Conservation (phyloP, 371 early-diverging fungal species). For the Choanephora cucurbitarum region DNA sequence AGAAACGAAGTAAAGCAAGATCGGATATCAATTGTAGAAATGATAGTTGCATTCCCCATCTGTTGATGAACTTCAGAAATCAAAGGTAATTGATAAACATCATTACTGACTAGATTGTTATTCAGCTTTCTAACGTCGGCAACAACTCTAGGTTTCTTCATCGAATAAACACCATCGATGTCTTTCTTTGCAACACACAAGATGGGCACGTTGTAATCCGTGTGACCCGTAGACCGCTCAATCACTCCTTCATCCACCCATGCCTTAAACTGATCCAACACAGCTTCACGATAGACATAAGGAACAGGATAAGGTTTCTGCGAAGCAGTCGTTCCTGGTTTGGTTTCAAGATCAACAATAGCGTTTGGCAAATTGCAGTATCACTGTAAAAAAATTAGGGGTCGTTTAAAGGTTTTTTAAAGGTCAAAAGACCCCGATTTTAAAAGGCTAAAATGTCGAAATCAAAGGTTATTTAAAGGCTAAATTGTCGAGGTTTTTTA, state of each 20-base stretch:
- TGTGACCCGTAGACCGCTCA: background rate
- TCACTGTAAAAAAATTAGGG: background rate
- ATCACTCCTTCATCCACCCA: background rate
- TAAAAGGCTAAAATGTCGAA: too few species aligned
- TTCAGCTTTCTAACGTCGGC: conserved; percentile 7
- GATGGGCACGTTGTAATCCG: background rate
- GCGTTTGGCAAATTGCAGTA: background rate
- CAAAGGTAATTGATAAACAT: background rate
- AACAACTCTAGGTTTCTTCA: conserved; percentile 7
- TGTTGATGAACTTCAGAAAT: background rate
- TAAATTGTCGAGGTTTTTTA: too few species aligned
- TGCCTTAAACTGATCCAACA: background rate
- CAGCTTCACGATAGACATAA: background rate
- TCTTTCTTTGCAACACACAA: background rate
- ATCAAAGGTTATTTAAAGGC: too few species aligned
- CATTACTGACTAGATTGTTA: background rate
- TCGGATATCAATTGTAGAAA: conserved; percentile 2
- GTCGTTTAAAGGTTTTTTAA: too few species aligned
- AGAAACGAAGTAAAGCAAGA: conserved; percentile 8
- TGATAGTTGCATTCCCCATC: background rate
- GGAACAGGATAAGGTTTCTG: background rate
- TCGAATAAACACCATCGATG: background rate
- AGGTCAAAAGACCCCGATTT: too few species aligned
- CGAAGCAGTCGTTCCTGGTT: background rate
- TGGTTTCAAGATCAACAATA: background rate